Base-by-base conservation (phyloP, 1,284 basidiomycete genomes). In the Marasmius tenuissimus region DNA sequence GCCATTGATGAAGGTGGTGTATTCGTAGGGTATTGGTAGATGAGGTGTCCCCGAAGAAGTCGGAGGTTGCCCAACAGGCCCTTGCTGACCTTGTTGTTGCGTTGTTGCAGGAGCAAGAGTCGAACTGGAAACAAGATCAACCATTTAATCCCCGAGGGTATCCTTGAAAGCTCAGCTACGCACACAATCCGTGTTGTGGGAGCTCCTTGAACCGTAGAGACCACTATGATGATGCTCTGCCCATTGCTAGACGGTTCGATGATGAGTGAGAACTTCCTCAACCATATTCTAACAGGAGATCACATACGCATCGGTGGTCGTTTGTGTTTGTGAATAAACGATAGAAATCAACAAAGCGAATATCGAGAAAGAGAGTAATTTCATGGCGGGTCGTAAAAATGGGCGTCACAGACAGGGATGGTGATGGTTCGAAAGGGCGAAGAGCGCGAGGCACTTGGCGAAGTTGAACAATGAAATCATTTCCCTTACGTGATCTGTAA, bases 61-160 rank as follows among this genome's bases (percentile, higher is more conserved):
- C 2, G 72, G 76, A 18, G 88, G 87, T 63, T 81, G 78, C 7
- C 81, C 88, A 0, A 89, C 87, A 3, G 86, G 86, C 0, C 87
- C 87, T 67, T 79, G 81, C 40, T 78, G 75, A 58, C n/a, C 51
- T 55, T 3, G 63, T 63, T 10, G 69, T 67, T 20, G 71, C 40
- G 14, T 74, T 65, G 70, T 61, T 11, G 72, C 62, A 3, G 70
- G 61, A 12, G 68, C 55, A 33, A 72, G 67, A 5, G 73, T 67
- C 3, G 71, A 57, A 1, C 71, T 59, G 7, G 71, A 62, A 4
- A 70, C 58, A 6, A 71, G 39, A 14, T 71, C 65, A 2, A 68
- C 57, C 38, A 72, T 63, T 6, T 69, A 33, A 68, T 57, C 50
- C 73, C 40, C 20, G 70, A 65, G 6, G 71, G 63, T 2, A 27